Evolutionary conservation across 306 rosid species (phyloP), one percentile per base, ranked within the genome.

Genomic region (Quercus bicolor): DNA sequence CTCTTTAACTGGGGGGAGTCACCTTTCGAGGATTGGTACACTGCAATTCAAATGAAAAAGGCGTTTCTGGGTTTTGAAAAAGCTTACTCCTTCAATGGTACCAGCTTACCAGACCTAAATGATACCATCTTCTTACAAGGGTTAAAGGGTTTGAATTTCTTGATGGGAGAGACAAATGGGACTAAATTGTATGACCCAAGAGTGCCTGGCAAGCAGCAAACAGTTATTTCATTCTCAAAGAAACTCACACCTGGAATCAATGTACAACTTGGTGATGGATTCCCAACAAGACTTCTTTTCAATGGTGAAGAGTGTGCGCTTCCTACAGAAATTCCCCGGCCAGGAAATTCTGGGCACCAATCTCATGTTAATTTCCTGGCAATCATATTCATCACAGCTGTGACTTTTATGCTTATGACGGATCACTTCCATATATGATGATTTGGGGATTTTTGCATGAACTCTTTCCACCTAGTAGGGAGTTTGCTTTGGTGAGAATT

Each of bases 121-220:
- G 72, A 64, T 31, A 89, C 97, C 16, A 31, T 92, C 52, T 83
- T 94, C 84, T 85, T 94, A 5, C 89, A 88, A 52, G 98, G 98
- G 0, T 21, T 90, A 7, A 77, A 86, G 75, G 94, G 83, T 16
- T 62, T 86, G 87, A 91, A 89, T 21, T 94, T 60, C 82, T 80
- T 94, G 82, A 68, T 86, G 13, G 97, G 85, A 5, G 82, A 81
- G 72, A 86, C 80, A 9, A 92, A 94, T 18, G 97, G 92, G 43
- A 75, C 87, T 0, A 76, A 48, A 18, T 11, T 5, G 0, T 0
- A 4, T 0, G 93, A 86, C 21, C 97, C 97, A 1, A 71, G 59
- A 28, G 92, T 92, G 2, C 98, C 98, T 0, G 98, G 98, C 3
- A 94, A 94, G 85, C 98, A 89, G 73, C 98, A 94, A 48, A 85